Evolutionary conservation across 2,329 filamentous ascomycete genomes (phyloP), one percentile per base, ranked within the genome.

Genomic region (Pseudogymnoascus sp.): DNA sequence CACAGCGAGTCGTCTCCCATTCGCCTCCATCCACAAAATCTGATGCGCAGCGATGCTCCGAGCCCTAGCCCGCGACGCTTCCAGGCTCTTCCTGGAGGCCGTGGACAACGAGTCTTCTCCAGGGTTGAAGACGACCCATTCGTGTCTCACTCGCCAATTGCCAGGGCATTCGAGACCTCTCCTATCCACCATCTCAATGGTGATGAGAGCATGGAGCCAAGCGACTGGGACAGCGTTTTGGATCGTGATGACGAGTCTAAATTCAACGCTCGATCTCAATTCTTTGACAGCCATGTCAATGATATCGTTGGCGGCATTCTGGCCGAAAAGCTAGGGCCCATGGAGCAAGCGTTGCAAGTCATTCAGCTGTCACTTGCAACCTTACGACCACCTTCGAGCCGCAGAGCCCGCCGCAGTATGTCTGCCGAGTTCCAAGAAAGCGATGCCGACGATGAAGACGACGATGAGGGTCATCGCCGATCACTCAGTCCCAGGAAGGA

Each of bases 391-490:
- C 77, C 80, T 25, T 84, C 85, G 9, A 83, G 80, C 62, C 80
- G 83, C 31, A 82, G 82, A 41, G 81, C 83, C 25, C 80, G 84
- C 67, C 84, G 86, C 68, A 91, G 87, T 73, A 75, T 85, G 41
- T 93, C 89, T 55, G 84, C 80, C n/a, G 89, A 91, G 31, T 71
- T 82, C 3, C 81, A 84, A 58, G 87, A 96, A 64, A 97, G 93
- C 72, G 95, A 97, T 76, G 93, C 95, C 9, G 93, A 97, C 73
- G 93, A 96, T 66, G 92, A 96, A 31, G 93, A 96, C 67, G 92
- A 96, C 21, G 90, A 83, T 40, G 58, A 40, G 21, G 76, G 79
- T 43, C 78, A 77, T 38, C 81, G 85, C 72, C 87, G 90, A 60
- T 89, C 89, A 5, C 81, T 87, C 68, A 97, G 93, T 68, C 91